phyloP scores from a whole-genome alignment of 139 green algal species.

The Prasinococcaceae sp. region DNA sequence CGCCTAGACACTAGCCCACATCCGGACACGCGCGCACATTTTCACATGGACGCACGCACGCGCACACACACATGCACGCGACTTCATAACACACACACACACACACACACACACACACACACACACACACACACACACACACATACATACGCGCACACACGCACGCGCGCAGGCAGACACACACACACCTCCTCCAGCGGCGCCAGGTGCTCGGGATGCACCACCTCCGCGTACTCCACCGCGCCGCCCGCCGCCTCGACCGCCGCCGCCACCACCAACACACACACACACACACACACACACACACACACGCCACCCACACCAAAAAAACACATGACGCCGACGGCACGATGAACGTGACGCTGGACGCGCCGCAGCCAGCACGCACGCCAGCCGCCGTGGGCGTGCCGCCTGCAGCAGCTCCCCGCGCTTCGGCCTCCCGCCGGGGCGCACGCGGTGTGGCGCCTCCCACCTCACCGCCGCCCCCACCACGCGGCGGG shows the following conservation, averaged over 20 bases:
- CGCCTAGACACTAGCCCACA: no score
- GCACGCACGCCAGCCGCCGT: neutral
- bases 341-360: neutral
- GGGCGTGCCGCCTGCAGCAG: neutral
- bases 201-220: constrained; percentile 48
- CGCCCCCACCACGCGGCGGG: no score
- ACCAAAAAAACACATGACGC: neutral
- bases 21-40: no score
- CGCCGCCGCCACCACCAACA: neutral
- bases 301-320: neutral
- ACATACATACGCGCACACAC: no score
- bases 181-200: no score
- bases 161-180: no score
- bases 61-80: no score
- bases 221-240: constrained; percentile 31
- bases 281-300: neutral
- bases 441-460: neutral
- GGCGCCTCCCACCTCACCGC: no score
- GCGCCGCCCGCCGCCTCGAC: constrained; percentile 5
- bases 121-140: no score
- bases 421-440: neutral
- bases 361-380: neutral
- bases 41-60: no score
- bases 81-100: no score
- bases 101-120: no score